A percentile compares a stretch with the other conserved stretches of the same genome.
phyloP scores from a whole-genome alignment of 495 filamentous ascomycete genomes.

The Xylaria sp. region DNA sequence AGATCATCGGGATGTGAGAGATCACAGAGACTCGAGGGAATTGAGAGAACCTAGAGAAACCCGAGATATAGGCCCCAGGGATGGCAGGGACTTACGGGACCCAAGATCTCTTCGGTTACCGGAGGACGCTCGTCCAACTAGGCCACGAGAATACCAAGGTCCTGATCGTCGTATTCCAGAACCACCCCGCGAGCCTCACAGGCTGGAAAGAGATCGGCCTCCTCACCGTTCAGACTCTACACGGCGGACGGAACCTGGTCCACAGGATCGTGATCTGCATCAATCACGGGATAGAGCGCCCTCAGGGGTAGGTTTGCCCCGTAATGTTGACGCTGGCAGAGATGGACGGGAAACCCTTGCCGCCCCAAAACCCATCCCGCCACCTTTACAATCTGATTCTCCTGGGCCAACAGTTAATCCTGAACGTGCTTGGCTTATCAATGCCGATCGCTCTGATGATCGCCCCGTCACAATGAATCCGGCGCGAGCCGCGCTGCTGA shows the following conservation, averaged over 20 bases:
- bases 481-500: slow-evolving; percentile 62
- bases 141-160: slow-evolving; percentile 34
- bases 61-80: slow-evolving; percentile 33
- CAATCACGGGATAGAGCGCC: slow-evolving; percentile 44
- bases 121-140: slow-evolving; percentile 44
- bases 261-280: slow-evolving; percentile 49
- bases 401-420: slow-evolving; percentile 54
- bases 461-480: slow-evolving; percentile 55
- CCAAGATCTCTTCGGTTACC: slow-evolving; percentile 40
- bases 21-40: slow-evolving; percentile 43
- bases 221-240: slow-evolving; percentile 44
- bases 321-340: slow-evolving; percentile 43
- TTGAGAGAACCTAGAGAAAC: slow-evolving; percentile 47
- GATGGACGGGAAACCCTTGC: slow-evolving; percentile 40
- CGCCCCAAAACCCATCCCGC: slow-evolving; percentile 38
- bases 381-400: slow-evolving; percentile 41
- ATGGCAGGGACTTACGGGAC: slow-evolving; percentile 41
- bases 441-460: slow-evolving; percentile 46
- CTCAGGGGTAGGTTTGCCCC: slow-evolving; percentile 26
- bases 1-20: slow-evolving; percentile 43
- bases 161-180: slow-evolving; percentile 42
- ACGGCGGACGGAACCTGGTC: slow-evolving; percentile 41
- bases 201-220: slow-evolving; percentile 42
- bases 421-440: slow-evolving; percentile 50
- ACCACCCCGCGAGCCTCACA: slow-evolving; percentile 36